phyloP scores from a whole-genome alignment of 352 stramenopile species.

The Phytophthora brassicae region DNA sequence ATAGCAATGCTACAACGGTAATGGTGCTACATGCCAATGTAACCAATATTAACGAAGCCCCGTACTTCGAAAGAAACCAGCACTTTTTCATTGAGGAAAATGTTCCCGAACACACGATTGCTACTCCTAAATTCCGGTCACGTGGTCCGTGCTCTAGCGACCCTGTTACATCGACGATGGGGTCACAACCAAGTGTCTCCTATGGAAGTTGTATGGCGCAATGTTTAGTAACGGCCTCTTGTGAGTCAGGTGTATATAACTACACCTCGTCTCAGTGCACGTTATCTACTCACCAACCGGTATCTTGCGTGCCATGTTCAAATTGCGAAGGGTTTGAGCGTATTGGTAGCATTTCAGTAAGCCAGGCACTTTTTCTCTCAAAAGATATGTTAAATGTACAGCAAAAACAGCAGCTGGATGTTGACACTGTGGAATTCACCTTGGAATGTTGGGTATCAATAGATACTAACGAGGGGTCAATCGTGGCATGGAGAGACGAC shows the following conservation, averaged over 20 bases:
- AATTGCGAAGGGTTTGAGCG: conserved; percentile 29
- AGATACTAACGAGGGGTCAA: conserved; percentile 12
- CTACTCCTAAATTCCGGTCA: conserved; percentile 24
- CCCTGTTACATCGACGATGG: neutral
- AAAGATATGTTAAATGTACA: conserved; percentile 9
- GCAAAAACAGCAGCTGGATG: conserved; percentile 5
- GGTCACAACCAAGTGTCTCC: conserved; percentile 1
- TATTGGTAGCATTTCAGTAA: conserved; percentile 1
- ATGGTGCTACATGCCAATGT: conserved; percentile 16
- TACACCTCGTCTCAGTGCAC: conserved; percentile 19
- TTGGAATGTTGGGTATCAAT: conserved; percentile 30
- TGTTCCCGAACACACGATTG: conserved; percentile 6
- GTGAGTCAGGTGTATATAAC: conserved; percentile 18
- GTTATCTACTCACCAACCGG: neutral
- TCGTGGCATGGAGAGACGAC: conserved; percentile 21
- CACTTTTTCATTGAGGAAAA: conserved; percentile 50
- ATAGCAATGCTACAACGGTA: neutral
- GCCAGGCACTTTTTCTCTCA: conserved; percentile 20
- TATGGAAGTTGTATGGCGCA: conserved; percentile 23
- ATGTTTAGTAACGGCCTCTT: conserved; percentile 10
- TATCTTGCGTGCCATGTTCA: conserved; percentile 14
- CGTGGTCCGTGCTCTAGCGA: conserved; percentile 14
- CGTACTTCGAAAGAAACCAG: conserved; percentile 33
- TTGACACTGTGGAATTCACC: conserved; percentile 9
- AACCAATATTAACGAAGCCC: conserved; percentile 48